Evolutionary conservation across 805 yeast genomes (phyloP).

Genomic region (Wickerhamomyces canadensis): DNA sequence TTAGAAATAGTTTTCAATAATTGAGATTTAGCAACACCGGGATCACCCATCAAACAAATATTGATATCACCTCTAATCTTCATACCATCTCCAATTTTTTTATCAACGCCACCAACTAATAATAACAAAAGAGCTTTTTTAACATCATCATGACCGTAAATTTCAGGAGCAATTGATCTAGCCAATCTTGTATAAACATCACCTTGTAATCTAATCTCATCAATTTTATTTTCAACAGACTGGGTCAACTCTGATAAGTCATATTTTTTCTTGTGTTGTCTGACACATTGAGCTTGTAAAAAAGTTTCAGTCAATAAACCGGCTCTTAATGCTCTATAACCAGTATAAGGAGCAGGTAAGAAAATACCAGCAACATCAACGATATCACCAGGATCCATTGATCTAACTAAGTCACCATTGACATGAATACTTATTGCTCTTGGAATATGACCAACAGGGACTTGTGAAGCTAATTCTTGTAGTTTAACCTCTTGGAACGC

Average conservation of each 20-base stretch:
- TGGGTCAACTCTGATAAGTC: constrained; percentile 55
- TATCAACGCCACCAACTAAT: constrained; percentile 92
- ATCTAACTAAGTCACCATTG: constrained; percentile 86
- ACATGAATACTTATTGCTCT: constrained; percentile 79
- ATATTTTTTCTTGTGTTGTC: constrained; percentile 86
- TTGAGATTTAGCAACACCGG: constrained; percentile 99
- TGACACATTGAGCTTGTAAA: constrained; percentile 78
- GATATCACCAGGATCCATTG: constrained; percentile 88
- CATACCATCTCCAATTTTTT: constrained; percentile 94
- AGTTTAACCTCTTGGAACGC: constrained; percentile 94
- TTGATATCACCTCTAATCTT: constrained; percentile 96
- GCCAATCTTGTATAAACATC: constrained; percentile 77
- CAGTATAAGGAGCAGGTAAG: constrained; percentile 93
- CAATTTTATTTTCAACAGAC: constrained; percentile 51
- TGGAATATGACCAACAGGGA: constrained; percentile 97
- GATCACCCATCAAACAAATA: constrained; percentile 96
- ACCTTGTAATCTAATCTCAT: constrained; percentile 51
- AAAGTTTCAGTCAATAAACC: constrained; percentile 93
- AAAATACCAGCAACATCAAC: constrained; percentile 92
- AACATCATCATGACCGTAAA: constrained; percentile 89
- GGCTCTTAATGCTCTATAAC: constrained; percentile 86
- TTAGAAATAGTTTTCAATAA: constrained; percentile 83
- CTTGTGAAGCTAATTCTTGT: constrained; percentile 94
- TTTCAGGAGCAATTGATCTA: constrained; percentile 93
- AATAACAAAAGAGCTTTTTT: constrained; percentile 83